Base-by-base conservation (phyloP, 2,329 filamentous ascomycete species). In the Fusarium beomiforme region DNA sequence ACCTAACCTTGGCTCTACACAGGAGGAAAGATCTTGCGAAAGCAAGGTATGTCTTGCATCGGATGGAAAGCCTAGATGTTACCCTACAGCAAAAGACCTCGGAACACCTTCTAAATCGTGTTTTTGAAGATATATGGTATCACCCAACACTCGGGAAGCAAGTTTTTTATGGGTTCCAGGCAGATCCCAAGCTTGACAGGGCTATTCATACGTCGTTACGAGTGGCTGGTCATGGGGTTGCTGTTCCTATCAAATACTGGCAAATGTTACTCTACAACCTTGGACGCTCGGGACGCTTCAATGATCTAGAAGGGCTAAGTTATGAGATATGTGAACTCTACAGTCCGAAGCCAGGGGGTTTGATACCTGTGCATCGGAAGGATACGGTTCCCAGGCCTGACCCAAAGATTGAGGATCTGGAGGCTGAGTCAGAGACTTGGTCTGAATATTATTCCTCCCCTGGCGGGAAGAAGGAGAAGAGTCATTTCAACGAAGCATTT, bases 231-330 rank as follows among this genome's bases (percentile, higher is more conserved):
- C 79, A 81, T 33, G 72, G 79, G 29, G 72, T 81, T 29, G 78
- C 79, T 23, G 76, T 84, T 33, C 80, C 81, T n/a, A 64, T 78
- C 8, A 67, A 67, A 14, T 80, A 78, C 37, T 87, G 86, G 84
- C 80, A 79, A 60, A 80, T 80, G 6, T 68, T 88, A 0, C 68
- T 89, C 14, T 81, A 81, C 42, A 80, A 79, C 42, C 80, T 88
- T 6, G 82, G 84, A 5, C 82, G 83, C 3, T 75, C 80, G n/a
- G 80, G 81, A 14, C 82, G 81, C 17, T 76, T 87, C 14, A 75
- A 81, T 5, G 83, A 86, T n/a, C 73, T 88, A 6, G 82, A 85
- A 54, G 79, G 79, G 39, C 64, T 87, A 5, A 81, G 81, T 16
- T 68, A 84, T 17, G 81, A 85, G 47, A 74, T 88, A 50, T 78